Evolutionary conservation across 2,329 filamentous ascomycete genomes (phyloP), one percentile per base, ranked within the genome.

Genomic region (Orbilia blumenaviensis): DNA sequence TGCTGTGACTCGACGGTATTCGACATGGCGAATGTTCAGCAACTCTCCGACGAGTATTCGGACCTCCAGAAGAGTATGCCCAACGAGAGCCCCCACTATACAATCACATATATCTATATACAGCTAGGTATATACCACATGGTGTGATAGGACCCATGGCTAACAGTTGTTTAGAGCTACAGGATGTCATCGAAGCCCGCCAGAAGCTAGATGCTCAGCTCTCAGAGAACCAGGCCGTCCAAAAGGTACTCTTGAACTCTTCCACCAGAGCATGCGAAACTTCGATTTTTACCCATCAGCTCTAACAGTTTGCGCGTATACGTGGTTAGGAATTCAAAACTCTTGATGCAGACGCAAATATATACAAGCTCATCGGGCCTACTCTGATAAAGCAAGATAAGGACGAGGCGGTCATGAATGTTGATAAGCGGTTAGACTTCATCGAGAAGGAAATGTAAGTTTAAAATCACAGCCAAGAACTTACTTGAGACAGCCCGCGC

Each of bases 351-450:
- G 91, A 91, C 80, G 91, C 96, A 81, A 92, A 89, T 78, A 96
- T 99, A 83, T 99, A 96, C 88, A 99, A 98, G 84, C 89, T 97
- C 44, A 89, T 97, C 52, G 95, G 95, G 0, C 95, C 95, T 0
- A 92, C 98, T 5, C 85, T 99, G 38, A 84, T 99, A 81, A 97
- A 98, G 86, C 95, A 99, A 83, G 95, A 98, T 71, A 94, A 92
- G 83, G 85, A 89, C 1, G 95, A 99, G 82, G 95, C 95, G 0
- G 89, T 93, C 78, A 91, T 92, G 86, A 94, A 93, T 0, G 95
- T 99, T 16, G 93, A 96, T 80, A 92, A 92, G 18, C 89, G 95
- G 23, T 83, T 99, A 60, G 93, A 97, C 79, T 98, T 94, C 81
- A 99, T 99, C 79, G 88, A 90, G 79, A 92, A 94, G 81, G 94